A percentile compares a stretch with the other conserved stretches of the same genome.
phyloP scores from a whole-genome alignment of 2,329 filamentous ascomycete genomes.

The Trichoderma sp. region DNA sequence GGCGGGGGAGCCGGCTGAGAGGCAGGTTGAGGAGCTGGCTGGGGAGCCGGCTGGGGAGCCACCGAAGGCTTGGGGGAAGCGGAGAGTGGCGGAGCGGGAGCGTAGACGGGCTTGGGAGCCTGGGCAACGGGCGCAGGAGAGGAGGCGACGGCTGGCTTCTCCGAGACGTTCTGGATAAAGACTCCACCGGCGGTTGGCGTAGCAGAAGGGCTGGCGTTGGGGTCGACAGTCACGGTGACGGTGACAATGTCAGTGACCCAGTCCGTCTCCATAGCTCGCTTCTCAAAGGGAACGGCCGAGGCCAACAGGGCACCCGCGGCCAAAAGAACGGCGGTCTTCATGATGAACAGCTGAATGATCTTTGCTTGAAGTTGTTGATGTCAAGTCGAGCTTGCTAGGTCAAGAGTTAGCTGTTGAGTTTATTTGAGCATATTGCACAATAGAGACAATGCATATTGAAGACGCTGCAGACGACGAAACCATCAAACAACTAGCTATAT shows the following conservation, averaged over 20 bases:
- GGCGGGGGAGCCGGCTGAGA: neutral
- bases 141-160: conserved; percentile 22
- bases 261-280: conserved; percentile 46
- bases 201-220: conserved; percentile 28
- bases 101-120: conserved; percentile 8
- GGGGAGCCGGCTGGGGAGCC: neutral
- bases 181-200: conserved; percentile 33
- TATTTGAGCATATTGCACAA: conserved; percentile 1
- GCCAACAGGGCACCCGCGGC: conserved; percentile 51
- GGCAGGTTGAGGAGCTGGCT: neutral
- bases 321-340: conserved; percentile 55
- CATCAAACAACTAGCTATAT: conserved; percentile 1
- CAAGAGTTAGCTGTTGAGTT: conserved; percentile 17
- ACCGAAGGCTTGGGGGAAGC: neutral
- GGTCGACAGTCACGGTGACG: conserved; percentile 49
- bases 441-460: neutral
- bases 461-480: neutral
- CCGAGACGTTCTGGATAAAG: conserved; percentile 33
- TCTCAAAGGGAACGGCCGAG: conserved; percentile 48
- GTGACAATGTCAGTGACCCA: conserved; percentile 48
- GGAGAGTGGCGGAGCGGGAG: conserved; percentile 24
- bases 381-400: conserved; percentile 8
- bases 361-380: conserved; percentile 6
- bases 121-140: conserved; percentile 19
- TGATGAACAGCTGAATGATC: conserved; percentile 39